Evolutionary conservation across 2,329 filamentous ascomycete genomes (phyloP), one percentile per base, ranked within the genome.

Genomic region (Ascochyta viciae-villosae): DNA sequence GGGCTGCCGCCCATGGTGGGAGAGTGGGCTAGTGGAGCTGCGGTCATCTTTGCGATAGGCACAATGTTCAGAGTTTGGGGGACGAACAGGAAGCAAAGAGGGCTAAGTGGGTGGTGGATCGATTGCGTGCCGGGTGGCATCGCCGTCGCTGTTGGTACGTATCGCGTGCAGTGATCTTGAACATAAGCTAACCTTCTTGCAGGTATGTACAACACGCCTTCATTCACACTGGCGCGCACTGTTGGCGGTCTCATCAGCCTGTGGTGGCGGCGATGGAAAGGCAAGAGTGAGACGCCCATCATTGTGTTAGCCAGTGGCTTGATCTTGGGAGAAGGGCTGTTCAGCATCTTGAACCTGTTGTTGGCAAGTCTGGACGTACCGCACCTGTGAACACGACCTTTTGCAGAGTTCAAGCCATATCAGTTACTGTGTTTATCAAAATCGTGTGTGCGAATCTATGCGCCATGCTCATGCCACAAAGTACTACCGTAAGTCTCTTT

Each of bases 141-240:
- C 68, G 94, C 95, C 3, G 94, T 99, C 19, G 95, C 95, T 35
- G 92, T 97, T 67, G 93, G 89, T 89, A 77, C 74, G 84, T 79
- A 16, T 29, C 22, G 4, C 42, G 13, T 9, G 9, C 26, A 5
- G 3, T 35, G 31, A 2, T 27, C 10, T 40, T 16, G 22, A 51
- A 6, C 9, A 7, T n/a, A 16, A 42, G 33, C 45, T 63, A 38
- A 63, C 41, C 8, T 23, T 31, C 5, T 6, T 4, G 4, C 23
- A 89, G 89, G 95, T 44, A 99, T 99, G 87, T 99, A 98, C 78
- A 99, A 98, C 68, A 92, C 94, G 0, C 95, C 95, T 0, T 96
- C 92, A 0, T 99, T 99, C 72, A 99, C 95, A 0, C 80, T 99
- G 34, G 93, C 95, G 0, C 82, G 95, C 59, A 90, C 92, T 0